Base-by-base conservation (phyloP, 2,329 filamentous ascomycete species). In the Fusarium coicis region DNA sequence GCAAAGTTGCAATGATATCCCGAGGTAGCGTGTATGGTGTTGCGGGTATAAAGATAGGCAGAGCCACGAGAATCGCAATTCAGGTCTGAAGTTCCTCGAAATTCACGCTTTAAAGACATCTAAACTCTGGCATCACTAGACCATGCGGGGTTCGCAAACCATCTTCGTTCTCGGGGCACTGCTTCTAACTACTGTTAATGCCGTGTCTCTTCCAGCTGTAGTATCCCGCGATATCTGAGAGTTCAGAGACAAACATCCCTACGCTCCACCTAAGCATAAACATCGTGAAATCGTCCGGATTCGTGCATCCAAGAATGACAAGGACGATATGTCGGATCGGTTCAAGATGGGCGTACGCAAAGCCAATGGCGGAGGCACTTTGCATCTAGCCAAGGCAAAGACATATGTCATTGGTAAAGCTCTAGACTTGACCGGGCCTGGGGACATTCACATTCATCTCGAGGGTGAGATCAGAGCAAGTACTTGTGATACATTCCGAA, bases 391-490 rank as follows among this genome's bases (percentile, higher is more conserved):
- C 37, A 86, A 86, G 74, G 85, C 84, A 8, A 81, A 88, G 76
- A 88, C 83, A 2, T 91, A 87, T 75, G 80, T 90, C 26, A 89
- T 91, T 71, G 89, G 88, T 62, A 88, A 87, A 79, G 88, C 87
- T 64, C 80, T 91, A 18, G 88, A 90, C 70, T 78, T 91, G 68
- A 90, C 85, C 12, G 90, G 89, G 68, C 79, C 90, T 61, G 81
- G 90, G 56, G 83, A 90, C 60, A 82, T 91, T 4, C 87, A 91
- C 26, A 82, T 91, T 32, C 86, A 86, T 59, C 83, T 90, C 43
- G 88, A 91, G 63, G 89, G 89, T 36, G 87, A 89, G 76, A 83
- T 90, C 54, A 44, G 47, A n/a, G 72, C 66, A 44, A 58, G 55
- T 3, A 16, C 10, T 5, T 5, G 15, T 9, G 19, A 26, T 14